Conservation (phyloP, 352 stramenopile genomes). For the Phytopythium ostracodes region DNA sequence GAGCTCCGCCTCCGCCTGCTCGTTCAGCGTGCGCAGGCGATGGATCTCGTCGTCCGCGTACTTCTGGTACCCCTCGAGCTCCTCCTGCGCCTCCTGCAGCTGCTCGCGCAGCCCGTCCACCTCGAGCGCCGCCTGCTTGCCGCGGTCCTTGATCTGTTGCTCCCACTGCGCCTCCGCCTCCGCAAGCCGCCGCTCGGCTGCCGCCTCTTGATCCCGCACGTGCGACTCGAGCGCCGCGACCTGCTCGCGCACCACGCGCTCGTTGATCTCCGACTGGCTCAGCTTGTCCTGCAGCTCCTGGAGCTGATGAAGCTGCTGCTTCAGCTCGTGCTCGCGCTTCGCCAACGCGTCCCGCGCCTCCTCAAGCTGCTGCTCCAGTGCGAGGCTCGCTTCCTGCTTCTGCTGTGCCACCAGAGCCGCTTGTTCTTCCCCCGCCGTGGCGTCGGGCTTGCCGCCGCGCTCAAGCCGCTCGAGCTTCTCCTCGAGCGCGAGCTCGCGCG, state of each 20-base stretch:
- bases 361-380: background rate
- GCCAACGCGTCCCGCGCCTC: slow-evolving; percentile 8
- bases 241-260: slow-evolving; percentile 20
- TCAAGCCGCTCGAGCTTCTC: slow-evolving; percentile 34
- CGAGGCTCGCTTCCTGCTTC: background rate
- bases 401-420: background rate
- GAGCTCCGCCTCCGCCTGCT: slow-evolving; percentile 35
- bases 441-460: background rate
- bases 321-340: slow-evolving; percentile 14
- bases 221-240: slow-evolving; percentile 21
- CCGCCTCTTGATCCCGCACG: background rate
- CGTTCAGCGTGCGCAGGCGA: slow-evolving; percentile 33
- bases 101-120: slow-evolving; percentile 39
- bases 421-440: background rate
- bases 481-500: slow-evolving; percentile 29
- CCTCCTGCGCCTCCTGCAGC: slow-evolving; percentile 36
- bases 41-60: slow-evolving; percentile 49
- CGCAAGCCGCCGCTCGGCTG: slow-evolving; percentile 12
- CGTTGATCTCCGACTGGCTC: slow-evolving; percentile 10
- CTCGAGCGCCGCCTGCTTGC: slow-evolving; percentile 21
- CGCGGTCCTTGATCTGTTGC: slow-evolving; percentile 34
- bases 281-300: slow-evolving; percentile 17
- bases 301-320: slow-evolving; percentile 17
- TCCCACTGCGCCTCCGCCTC: slow-evolving; percentile 24
- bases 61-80: slow-evolving; percentile 48